Base-by-base conservation (phyloP, 1,284 basidiomycete genomes). In the Sanghuangporus baumii region DNA sequence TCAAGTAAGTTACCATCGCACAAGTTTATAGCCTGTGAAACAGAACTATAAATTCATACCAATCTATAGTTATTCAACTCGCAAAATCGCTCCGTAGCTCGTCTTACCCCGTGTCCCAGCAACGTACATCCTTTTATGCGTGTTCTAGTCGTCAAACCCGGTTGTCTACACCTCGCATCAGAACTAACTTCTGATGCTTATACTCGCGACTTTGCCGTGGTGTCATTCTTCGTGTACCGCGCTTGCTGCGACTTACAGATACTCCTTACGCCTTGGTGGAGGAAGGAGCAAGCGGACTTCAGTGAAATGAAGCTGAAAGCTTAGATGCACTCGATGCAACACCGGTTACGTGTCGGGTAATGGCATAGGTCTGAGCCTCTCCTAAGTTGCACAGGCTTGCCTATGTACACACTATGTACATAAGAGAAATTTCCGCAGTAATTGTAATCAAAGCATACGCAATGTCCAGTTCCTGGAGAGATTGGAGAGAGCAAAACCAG, bases 221-320 rank as follows among this genome's bases (percentile, higher is more conserved):
- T 31, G 11, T 52, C 48, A 7, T 60, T 60, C 50, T 52, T 60
- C 37, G 59, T 52, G 12, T 60, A 52, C n/a, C 47, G 48, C 8
- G 59, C 59, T 38, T 60, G 59, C 26, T 8, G 48, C 6, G 48
- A 60, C 37, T 52, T 60, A 16, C 47, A 54, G 31, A 37, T 54
- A 41, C 11, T 60, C 11, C 2, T 60, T 20, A 51, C 59, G 6
- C 47, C 31, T 12, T 60, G 59, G 59, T 60, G 59, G 59, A 50
- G 34, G 23, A 50, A 50, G 20, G 20, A 52, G 37, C n/a, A 52
- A 26, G 47, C 26, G 23, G 48, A 23, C 4, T 52, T 60, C 20
- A 26, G n/a, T 20, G 50, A 34, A n/a, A 50, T 60, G 37, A 14
- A 18, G 26, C 23, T 54, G 34, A 23, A 51, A 52, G 23, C 16